Conservation (phyloP, 306 rosid genomes). For the Arachis hypogaea region DNA sequence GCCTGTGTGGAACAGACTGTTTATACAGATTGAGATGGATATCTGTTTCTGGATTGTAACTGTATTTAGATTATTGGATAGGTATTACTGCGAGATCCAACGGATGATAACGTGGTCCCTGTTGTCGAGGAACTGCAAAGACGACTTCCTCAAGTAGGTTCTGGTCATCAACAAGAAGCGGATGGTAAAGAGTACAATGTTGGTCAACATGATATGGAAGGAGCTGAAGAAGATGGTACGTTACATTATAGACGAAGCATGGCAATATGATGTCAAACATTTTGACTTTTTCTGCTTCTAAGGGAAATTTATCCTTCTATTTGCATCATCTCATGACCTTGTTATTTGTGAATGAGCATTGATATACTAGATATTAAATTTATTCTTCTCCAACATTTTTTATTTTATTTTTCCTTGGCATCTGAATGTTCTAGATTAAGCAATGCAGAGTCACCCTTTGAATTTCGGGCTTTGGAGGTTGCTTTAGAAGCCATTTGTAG, state of each 20-base stretch:
- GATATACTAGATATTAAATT: neutral
- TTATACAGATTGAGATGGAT: constrained; percentile 26
- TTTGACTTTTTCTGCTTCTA: constrained; percentile 24
- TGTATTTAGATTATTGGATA: constrained; percentile 43
- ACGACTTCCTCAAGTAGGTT: constrained; percentile 63
- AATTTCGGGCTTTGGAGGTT: constrained; percentile 92
- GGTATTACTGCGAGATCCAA: constrained; percentile 89
- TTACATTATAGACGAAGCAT: constrained; percentile 14
- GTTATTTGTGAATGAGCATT: neutral
- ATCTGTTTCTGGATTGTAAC: constrained; percentile 18
- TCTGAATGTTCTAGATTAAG: constrained; percentile 50
- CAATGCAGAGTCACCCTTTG: constrained; percentile 89
- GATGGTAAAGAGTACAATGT: constrained; percentile 53
- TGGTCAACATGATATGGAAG: constrained; percentile 62
- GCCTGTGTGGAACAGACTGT: constrained; percentile 12
- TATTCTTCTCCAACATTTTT: constrained; percentile 16
- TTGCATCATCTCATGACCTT: constrained; percentile 24
- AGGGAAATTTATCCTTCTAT: constrained; percentile 22
- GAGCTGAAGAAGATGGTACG: constrained; percentile 86
- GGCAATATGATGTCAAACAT: neutral
- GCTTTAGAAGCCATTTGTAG: constrained; percentile 98
- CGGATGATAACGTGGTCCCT: constrained; percentile 78
- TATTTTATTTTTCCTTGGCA: neutral
- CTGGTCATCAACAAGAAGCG: constrained; percentile 32
- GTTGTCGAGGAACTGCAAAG: constrained; percentile 90